These are phyloP conservation scores for Emericellopsis terricola DNA, from an alignment of 495 filamentous ascomycete genomes.

Conservation along the genomic window DNA sequence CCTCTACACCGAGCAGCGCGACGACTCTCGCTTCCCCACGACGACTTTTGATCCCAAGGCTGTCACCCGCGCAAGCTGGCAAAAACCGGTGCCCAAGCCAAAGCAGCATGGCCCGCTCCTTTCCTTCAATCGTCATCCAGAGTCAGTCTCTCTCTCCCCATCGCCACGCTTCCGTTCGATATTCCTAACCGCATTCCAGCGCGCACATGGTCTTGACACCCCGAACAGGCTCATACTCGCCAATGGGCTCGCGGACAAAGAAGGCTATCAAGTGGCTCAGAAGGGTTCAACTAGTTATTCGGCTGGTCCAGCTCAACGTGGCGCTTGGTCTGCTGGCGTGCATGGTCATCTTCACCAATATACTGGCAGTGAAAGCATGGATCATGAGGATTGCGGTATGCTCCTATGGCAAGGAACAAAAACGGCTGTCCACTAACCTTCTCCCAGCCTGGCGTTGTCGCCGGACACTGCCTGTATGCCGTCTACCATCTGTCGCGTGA, in stretches of 20 bases:
- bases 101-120: slow-evolving; percentile 59
- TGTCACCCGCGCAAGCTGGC: slow-evolving; percentile 53
- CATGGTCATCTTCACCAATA: slow-evolving; percentile 52
- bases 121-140: slow-evolving; percentile 64
- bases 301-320: slow-evolving; percentile 43
- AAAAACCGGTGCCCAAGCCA: slow-evolving; percentile 32
- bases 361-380: slow-evolving; percentile 45
- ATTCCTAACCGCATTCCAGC: slow-evolving; percentile 9
- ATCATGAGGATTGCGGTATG: slow-evolving; percentile 62
- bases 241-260: slow-evolving; percentile 57
- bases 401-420: slow-evolving; percentile 1
- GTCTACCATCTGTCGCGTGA: slow-evolving; percentile 59
- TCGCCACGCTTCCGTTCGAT: slow-evolving; percentile 2
- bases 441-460: slow-evolving; percentile 45
- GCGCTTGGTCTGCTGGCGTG: slow-evolving; percentile 53
- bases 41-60: slow-evolving; percentile 65
- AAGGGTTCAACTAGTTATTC: slow-evolving; percentile 44
- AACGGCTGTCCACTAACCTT: too few species aligned
- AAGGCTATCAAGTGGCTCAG: slow-evolving; percentile 45
- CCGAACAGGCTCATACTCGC: slow-evolving; percentile 16
- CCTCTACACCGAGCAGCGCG: slow-evolving; percentile 42
- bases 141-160: slow-evolving; percentile 32
- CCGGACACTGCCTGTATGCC: slow-evolving; percentile 52
- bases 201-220: slow-evolving; percentile 14
- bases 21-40: slow-evolving; percentile 29